Evolutionary conservation across 2,329 filamentous ascomycete genomes (phyloP), one percentile per base, ranked within the genome.

Genomic region (Curvularia verruculosa): DNA sequence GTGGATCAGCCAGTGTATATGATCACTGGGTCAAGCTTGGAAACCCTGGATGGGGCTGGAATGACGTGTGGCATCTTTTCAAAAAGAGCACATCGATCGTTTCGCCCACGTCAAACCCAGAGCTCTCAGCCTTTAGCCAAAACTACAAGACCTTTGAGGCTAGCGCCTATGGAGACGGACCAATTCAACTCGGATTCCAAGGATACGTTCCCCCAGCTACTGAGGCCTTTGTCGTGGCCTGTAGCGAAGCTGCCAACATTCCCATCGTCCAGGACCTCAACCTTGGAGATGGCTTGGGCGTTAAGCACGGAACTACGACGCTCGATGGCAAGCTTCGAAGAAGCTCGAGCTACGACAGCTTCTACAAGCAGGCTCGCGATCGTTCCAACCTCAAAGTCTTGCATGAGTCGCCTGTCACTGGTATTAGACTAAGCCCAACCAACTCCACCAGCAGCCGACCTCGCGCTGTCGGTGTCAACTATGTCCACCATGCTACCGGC

Each of bases 11-110:
- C 6, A 66, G 54, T 3, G 69, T 75, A 19, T 77, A 77, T 47
- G 81, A 87, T 67, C 77, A 77, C 1, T 88, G 85, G 85, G 81
- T 78, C 37, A 70, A 76, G n/a, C 69, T 87, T 8, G 85, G 85
- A 1, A 88, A 87, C 58, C 54, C 70, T 1, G 85, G 83, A 1
- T 88, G 86, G 86, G 77, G 79, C 1, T 70, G 66, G 67, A 28
- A 62, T 7, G 60, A 68, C 23, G 59, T 66, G 1, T 67, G 61
- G 44, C 64, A 52, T 2, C 46, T 66, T 0, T 73, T 73, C 36
- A 49, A 41, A 45, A 72, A 66, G 58, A 68, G 65, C 31, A 75
- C 72, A 3, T 68, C 61, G 21, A 64, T 74, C 53, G 73, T 72
- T 45, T 59, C 72, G 3, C 70, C 71, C 15, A 66, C 60, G 15